A percentile compares a stretch with the other conserved stretches of the same genome.
Evolutionary conservation across 305 asterid genomes (phyloP).

Genomic region (Solanum chacoense): DNA sequence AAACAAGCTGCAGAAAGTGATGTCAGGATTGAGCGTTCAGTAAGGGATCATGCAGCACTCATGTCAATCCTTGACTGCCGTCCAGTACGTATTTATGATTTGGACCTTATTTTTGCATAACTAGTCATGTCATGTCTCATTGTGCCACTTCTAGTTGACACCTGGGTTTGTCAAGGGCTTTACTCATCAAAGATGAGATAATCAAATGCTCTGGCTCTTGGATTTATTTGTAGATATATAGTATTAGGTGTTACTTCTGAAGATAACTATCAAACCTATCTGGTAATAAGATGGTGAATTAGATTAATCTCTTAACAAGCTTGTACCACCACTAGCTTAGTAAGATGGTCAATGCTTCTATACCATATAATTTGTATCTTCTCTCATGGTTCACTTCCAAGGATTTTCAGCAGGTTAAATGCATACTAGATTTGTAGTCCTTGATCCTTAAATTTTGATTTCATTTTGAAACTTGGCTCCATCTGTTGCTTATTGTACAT

Average conservation of each 20-base stretch:
- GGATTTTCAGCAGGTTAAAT: background rate
- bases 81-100: slow-evolving; percentile 40
- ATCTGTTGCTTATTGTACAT: background rate
- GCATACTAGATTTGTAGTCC: background rate
- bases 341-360: background rate
- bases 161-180: background rate
- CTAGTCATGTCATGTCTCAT: background rate
- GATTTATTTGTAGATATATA: background rate
- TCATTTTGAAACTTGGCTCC: background rate
- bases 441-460: background rate
- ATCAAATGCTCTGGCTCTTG: background rate
- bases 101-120: background rate
- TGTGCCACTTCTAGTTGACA: background rate
- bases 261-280: background rate
- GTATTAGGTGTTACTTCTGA: background rate
- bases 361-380: background rate
- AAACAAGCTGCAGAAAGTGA: slow-evolving; percentile 80
- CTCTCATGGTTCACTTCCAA: background rate
- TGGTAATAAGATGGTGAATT: background rate
- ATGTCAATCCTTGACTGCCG: slow-evolving; percentile 78
- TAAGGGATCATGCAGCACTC: slow-evolving; percentile 61
- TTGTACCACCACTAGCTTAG: background rate
- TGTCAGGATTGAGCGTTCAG: slow-evolving; percentile 71
- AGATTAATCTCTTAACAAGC: background rate
- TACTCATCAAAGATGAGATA: background rate